Evolutionary conservation across 2,329 filamentous ascomycete genomes (phyloP), one percentile per base, ranked within the genome.

Genomic region (Byssoonygena ceratinophila): DNA sequence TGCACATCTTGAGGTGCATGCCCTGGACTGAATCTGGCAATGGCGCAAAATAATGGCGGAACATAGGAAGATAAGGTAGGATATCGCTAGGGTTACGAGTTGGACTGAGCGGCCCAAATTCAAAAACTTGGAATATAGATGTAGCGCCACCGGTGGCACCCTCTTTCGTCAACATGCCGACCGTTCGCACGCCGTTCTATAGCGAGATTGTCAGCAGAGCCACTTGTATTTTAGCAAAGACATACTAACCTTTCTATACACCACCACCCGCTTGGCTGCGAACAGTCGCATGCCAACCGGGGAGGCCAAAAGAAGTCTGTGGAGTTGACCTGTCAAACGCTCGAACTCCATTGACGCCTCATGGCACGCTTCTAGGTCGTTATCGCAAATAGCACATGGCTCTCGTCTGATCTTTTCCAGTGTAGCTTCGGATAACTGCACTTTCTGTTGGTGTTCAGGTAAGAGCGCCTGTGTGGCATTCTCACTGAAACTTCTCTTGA

Each of bases 401-500:
- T 95, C 87, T 11, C 91, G 79, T 68, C 91, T 94, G 64, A 97
- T 81, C 70, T 91, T 94, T 51, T 83, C 88, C 52, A 98, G 71
- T 70, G 94, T 91, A 3, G 87, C 90, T 67, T 98, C 90, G 0
- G 90, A 94, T 1, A 95, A 61, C 66, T 91, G 89, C 56, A 98
- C 88, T 54, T 89, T 85, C 68, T 94, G 94, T 69, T 98, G 90
- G 61, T 97, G 91, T 68, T 97, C 90, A 0, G 92, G 92, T 1
- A 97, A 75, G 11, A 97, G 72, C 57, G 94, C 90, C 65, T 98
- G 92, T 0, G 91, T 97, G 22, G 91, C 91, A 69, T 98, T 92
- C 68, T 98, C 92, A 49, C 91, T 96, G 75, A 98, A 98, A 67
- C 90, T 96, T 59, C 92, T 85, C 77, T 98, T 98, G 74, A 98